Evolutionary conservation across 2,329 filamentous ascomycete genomes (phyloP).

Genomic region (Knoxdaviesia capensis): DNA sequence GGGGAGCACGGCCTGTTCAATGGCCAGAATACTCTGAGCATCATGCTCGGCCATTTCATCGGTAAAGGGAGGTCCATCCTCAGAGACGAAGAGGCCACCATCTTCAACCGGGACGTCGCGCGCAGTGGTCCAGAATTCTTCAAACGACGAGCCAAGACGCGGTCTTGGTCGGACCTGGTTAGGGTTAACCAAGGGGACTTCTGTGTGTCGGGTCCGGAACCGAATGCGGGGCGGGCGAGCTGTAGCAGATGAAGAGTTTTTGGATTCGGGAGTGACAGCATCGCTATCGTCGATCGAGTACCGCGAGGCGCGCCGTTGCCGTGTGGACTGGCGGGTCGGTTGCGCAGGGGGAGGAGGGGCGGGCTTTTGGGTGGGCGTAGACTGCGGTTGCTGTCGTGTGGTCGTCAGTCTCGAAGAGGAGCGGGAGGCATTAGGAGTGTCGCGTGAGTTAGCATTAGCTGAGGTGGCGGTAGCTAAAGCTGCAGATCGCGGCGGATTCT

Average conservation of each 20-base stretch:
- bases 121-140: conserved; percentile 34
- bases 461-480: not conserved
- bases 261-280: too few relatives aligned
- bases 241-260: too few relatives aligned
- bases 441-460: too few relatives aligned
- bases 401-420: too few relatives aligned
- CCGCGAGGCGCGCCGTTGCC: conserved; percentile 22
- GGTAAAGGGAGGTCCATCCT: conserved; percentile 36
- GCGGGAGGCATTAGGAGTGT: too few relatives aligned
- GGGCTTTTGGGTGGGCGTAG: conserved; percentile 10
- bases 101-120: conserved; percentile 32
- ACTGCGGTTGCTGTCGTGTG: too few relatives aligned
- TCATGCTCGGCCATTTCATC: conserved; percentile 45
- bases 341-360: conserved; percentile 11
- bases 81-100: conserved; percentile 32
- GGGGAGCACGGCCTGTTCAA: conserved; percentile 52
- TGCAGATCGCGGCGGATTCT: conserved; percentile 1
- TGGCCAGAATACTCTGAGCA: conserved; percentile 44
- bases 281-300: conserved; percentile 6
- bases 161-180: conserved; percentile 32
- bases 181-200: conserved; percentile 38
- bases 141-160: conserved; percentile 31
- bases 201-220: not conserved
- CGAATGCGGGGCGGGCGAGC: too few relatives aligned
- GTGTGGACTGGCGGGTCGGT: conserved; percentile 18